A percentile compares a stretch with the other conserved stretches of the same genome.
Evolutionary conservation across 306 rosid species (phyloP).

Genomic region (Parietaria judaica): DNA sequence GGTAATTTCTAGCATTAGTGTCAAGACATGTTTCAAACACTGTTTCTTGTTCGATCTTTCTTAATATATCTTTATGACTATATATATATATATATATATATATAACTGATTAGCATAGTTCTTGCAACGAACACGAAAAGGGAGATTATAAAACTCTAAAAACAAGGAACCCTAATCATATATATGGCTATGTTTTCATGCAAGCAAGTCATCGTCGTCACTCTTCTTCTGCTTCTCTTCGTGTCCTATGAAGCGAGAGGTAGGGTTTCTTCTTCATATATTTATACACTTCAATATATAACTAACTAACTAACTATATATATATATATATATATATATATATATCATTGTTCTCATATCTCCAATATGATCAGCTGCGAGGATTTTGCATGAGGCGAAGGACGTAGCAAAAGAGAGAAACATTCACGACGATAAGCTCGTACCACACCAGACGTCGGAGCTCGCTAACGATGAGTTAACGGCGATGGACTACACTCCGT

Average conservation of each 20-base stretch:
- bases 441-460: constrained; percentile 25
- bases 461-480: constrained; percentile 24
- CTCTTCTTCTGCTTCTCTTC: constrained; percentile 38
- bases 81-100: constrained; percentile 31
- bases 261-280: constrained; percentile 6
- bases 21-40: not conserved
- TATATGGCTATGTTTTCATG: constrained; percentile 30
- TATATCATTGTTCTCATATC: not conserved
- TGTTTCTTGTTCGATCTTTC: not conserved
- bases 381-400: constrained; percentile 25
- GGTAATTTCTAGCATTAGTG: not conserved
- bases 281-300: no score
- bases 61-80: no score
- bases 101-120: constrained; percentile 14
- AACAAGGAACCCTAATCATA: not conserved
- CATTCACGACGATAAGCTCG: constrained; percentile 16
- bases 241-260: constrained; percentile 40
- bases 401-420: constrained; percentile 14
- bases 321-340: not conserved
- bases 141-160: not conserved
- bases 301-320: not conserved
- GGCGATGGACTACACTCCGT: constrained; percentile 54
- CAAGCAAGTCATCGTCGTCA: constrained; percentile 32
- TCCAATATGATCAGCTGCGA: constrained; percentile 28
- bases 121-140: not conserved